Evolutionary conservation across 192 early-diverging fungal species (phyloP).

Genomic region (Gigaspora rosea): DNA sequence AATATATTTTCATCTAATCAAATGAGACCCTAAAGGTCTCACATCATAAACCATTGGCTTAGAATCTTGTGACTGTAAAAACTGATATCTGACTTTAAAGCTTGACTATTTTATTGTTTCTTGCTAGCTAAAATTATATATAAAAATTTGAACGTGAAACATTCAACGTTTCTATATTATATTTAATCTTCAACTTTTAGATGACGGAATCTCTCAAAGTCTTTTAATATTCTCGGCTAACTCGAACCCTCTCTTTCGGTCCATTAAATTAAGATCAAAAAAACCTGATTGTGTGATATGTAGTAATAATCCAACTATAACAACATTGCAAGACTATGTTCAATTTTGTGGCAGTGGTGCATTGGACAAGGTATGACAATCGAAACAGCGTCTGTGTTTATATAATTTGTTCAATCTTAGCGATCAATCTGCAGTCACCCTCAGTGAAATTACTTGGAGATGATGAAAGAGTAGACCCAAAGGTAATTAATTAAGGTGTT

Average conservation of each 20-base stretch:
- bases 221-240: constrained; percentile 82
- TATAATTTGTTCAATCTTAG: background rate
- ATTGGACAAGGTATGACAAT: constrained; percentile 64
- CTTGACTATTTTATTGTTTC: no score
- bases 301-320: constrained; percentile 80
- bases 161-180: background rate
- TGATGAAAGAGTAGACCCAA: constrained; percentile 27
- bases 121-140: no score
- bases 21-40: background rate
- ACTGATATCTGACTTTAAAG: no score
- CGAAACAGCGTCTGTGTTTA: constrained; percentile 19
- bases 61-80: no score
- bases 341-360: constrained; percentile 85
- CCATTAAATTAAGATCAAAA: constrained; percentile 74
- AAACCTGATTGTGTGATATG: constrained; percentile 82
- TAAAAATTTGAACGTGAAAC: no score
- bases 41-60: no score
- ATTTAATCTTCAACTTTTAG: constrained; percentile 20
- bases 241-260: constrained; percentile 69
- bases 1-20: background rate
- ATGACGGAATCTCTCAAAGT: constrained; percentile 51
- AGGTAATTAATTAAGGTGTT: background rate
- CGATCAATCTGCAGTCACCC: background rate
- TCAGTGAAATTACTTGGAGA: constrained; percentile 30
- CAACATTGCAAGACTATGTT: constrained; percentile 85